Evolutionary conservation across 768 basidiomycete genomes (phyloP), one percentile per base, ranked within the genome.

Genomic region (Leccinum barrowsii): DNA sequence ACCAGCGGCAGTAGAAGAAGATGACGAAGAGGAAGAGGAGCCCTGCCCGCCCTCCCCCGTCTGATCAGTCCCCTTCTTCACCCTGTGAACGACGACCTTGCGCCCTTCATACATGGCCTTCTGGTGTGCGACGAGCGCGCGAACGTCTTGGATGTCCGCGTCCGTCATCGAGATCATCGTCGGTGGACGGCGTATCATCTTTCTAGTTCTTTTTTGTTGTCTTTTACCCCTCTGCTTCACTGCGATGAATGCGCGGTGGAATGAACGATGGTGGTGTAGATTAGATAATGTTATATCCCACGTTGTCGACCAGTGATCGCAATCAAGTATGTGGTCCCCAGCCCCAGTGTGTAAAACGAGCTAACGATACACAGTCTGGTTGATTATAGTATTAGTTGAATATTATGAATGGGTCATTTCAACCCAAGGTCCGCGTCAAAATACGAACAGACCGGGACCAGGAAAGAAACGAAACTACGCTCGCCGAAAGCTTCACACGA

Each of bases 141-240:
- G 84, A 44, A 92, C 77, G 60, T 90, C 89, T 75, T 92, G 87
- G 28, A 93, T 86, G 69, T 92, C 91, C 21, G 78, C 71, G 70
- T 92, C 90, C 59, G 77, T 83, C 83, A 93, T 84, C 28, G 80
- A 82, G 62, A 93, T 88, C 56, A 88, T 78, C 1, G 90, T 90
- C 5, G 91, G 90, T 21, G 80, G 78, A 51, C 90, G 80, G 52
- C 91, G 84, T 67, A 93, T 89, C 91, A 93, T 85, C 6, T 44
- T 55, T 19, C n/a, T 19, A 0, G n/a, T 42, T 11, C n/a, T 40
- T 40, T 37, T 17, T 17, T 30, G 30, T 30, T 30, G 10, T 30
- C 1, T 1, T 30, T 30, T 11, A 32, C 15, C 17, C 17, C 37
- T 37, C 2, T 37, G 35, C 34, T 34, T 13, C 34, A 34, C 12